Evolutionary conservation across 1,139 yeast genomes (phyloP).

Genomic region (Protomyces gravidus): DNA sequence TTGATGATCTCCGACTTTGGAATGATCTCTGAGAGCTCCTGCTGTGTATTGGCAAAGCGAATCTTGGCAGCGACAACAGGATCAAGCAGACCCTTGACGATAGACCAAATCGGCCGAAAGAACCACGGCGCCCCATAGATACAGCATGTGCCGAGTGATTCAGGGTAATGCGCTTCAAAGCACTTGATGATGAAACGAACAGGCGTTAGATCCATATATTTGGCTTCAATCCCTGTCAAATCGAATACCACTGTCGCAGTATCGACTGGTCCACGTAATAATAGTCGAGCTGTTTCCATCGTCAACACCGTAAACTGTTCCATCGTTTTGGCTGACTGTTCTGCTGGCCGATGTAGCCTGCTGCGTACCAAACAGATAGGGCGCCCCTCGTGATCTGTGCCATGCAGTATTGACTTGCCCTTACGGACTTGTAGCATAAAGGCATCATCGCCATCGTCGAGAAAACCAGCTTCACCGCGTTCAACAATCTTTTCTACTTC

Average conservation of each 20-base stretch:
- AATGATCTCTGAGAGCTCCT: constrained; percentile 58
- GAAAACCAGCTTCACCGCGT: constrained; percentile 56
- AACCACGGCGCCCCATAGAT: constrained; percentile 91
- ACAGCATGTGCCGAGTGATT: constrained; percentile 66
- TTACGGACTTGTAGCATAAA: constrained; percentile 43
- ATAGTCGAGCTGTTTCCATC: constrained; percentile 66
- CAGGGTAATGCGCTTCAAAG: constrained; percentile 87
- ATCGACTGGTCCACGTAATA: constrained; percentile 60
- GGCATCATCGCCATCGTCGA: constrained; percentile 45
- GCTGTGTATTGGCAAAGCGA: constrained; percentile 58
- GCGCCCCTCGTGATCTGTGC: constrained; percentile 58
- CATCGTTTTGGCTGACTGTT: constrained; percentile 64
- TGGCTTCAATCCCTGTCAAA: constrained; percentile 53
- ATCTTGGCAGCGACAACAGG: constrained; percentile 84
- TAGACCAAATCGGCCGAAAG: constrained; percentile 78
- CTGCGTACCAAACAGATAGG: constrained; percentile 72
- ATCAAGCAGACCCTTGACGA: constrained; percentile 80
- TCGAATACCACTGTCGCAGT: constrained; percentile 64
- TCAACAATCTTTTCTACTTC: constrained; percentile 56
- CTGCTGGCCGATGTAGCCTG: constrained; percentile 64
- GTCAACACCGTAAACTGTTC: constrained; percentile 61
- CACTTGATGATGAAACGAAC: constrained; percentile 72
- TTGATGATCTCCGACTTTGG: constrained; percentile 53
- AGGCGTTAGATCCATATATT: constrained; percentile 77
- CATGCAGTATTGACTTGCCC: constrained; percentile 63